Percentiles rank a stretch among this genome's conserved stretches.
phyloP scores from a whole-genome alignment of 2,329 filamentous ascomycete genomes.

The Cucurbitaria berberidis region DNA sequence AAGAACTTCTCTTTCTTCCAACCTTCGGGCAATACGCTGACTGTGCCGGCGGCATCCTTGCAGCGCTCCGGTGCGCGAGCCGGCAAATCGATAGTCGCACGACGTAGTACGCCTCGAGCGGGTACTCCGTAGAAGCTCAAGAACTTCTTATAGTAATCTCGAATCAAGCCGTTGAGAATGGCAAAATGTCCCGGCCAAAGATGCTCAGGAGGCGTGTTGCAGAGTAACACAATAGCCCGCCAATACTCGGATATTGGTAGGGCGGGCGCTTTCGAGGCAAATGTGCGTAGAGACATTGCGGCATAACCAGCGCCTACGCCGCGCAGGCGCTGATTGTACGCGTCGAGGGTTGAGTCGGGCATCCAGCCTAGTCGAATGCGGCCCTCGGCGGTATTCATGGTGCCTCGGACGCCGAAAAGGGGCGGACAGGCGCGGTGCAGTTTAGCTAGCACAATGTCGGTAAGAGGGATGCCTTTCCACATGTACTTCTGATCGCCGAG shows the following conservation, averaged over 20 bases:
- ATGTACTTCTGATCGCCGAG: conserved; percentile 73
- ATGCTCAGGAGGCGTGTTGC: conserved; percentile 70
- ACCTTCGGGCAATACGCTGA: conserved; percentile 38
- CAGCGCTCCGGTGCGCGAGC: conserved; percentile 36
- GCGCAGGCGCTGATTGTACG: conserved; percentile 81
- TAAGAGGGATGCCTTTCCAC: conserved; percentile 71
- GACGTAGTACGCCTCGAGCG: conserved; percentile 71
- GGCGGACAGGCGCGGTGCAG: conserved; percentile 81
- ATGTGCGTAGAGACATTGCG: conserved; percentile 76
- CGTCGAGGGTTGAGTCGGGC: conserved; percentile 59
- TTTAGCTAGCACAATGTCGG: conserved; percentile 88
- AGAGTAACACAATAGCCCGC: conserved; percentile 74
- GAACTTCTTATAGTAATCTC: conserved; percentile 75
- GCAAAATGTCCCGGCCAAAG: conserved; percentile 56
- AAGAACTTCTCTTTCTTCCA: conserved; percentile 39
- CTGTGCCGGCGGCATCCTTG: conserved; percentile 35
- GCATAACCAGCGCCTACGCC: conserved; percentile 86
- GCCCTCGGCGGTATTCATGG: conserved; percentile 66
- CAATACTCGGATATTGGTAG: conserved; percentile 83
- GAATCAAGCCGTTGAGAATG: conserved; percentile 60
- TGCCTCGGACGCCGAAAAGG: conserved; percentile 81
- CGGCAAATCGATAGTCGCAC: conserved; percentile 78
- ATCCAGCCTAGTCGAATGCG: conserved; percentile 42
- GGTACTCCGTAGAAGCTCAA: conserved; percentile 80
- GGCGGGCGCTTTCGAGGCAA: conserved; percentile 69